Base-by-base conservation (phyloP, 371 early-diverging fungal genomes). In the Rhizopus sp. region DNA sequence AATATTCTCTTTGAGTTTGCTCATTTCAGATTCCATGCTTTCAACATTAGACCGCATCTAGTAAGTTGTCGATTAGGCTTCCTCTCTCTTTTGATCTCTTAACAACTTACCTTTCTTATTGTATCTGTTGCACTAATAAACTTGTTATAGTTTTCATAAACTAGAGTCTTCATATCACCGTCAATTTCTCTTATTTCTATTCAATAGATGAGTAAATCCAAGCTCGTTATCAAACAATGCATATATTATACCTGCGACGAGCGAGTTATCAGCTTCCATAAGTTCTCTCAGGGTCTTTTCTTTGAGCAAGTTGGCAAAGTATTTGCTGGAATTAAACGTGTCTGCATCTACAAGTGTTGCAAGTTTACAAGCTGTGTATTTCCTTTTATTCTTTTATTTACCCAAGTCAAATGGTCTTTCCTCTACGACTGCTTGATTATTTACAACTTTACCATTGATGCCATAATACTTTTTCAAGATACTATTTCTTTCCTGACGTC, bases 121-220 rank as follows among this genome's bases (percentile, higher is more conserved):
- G 96, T 94, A 57, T 95, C 94, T 1, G 95, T 92, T 1, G 97
- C 97, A 44, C 88, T 87, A 49, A 96, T 93, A 62, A 97, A 96
- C 77, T 94, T 93, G 83, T 81, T 90, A 60, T 97, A 97, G 78
- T 97, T 97, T 70, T 95, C 94, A 64, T 97, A 97, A 1, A 97
- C 97, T 16, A 97, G 77, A 0, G 96, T 94, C 66, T 97, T 95
- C 93, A 95, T 93, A 39, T 93, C 93, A n/a, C 94, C 92, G 60
- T 97, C 95, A 57, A 97, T 85, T 53, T 93, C 88, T 59, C 91
- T 79, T 47, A 93, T 87, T 50, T 92, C 93, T 81, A 58, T 7
- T 12, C 41, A 55, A 53, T 17, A 9, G 30, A 15, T 31, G 41
- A 34, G 9, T 12, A 29, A 7, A 10, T 9, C 9, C 7, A 2